phyloP scores from a whole-genome alignment of 305 asterid species.

The Fraxinus latifolia region DNA sequence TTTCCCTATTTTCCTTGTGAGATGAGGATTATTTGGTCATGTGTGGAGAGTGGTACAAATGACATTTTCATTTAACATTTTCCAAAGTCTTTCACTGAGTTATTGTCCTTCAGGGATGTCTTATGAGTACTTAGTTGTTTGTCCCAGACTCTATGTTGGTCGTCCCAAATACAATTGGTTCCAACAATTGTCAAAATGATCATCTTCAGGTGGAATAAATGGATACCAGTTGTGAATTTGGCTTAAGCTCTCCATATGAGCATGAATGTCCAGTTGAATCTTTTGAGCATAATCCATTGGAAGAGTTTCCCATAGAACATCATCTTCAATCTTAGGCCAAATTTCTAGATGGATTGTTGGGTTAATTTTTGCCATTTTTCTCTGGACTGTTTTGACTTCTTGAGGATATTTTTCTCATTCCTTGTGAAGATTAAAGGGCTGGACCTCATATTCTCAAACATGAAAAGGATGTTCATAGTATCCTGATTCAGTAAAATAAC shows the following conservation, averaged over 20 bases:
- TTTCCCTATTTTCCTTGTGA: not conserved
- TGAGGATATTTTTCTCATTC: not conserved
- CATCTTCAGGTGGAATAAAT: not conserved
- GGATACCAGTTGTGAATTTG: not conserved
- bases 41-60: not conserved
- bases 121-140: not conserved
- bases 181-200: not conserved
- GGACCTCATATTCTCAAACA: not conserved
- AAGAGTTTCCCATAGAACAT: not conserved
- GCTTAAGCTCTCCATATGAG: not conserved
- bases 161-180: not conserved
- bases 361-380: not conserved
- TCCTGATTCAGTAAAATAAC: not conserved
- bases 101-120: not conserved
- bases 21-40: not conserved
- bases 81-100: not conserved
- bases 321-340: not conserved
- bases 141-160: not conserved
- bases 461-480: not conserved
- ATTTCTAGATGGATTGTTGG: not conserved
- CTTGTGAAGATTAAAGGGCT: not conserved
- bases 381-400: not conserved
- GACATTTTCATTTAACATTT: not conserved
- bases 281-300: not conserved
- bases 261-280: not conserved